Conservation (phyloP, 176 grass and related monocot genomes). For the Ensete ventricosum region DNA sequence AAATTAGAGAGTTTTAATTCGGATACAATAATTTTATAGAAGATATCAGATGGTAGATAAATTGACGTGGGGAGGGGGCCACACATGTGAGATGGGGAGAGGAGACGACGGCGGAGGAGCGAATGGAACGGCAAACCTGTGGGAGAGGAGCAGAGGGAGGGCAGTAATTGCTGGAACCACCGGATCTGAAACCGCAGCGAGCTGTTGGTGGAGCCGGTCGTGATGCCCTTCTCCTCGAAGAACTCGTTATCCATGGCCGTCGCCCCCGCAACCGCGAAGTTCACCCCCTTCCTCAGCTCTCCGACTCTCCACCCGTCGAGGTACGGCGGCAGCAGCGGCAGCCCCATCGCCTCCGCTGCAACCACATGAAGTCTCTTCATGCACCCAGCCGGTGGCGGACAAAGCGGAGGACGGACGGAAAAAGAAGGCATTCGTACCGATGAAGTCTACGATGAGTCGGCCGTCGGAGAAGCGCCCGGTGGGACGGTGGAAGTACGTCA, state of each 20-base stretch:
- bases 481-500: constrained; percentile 50
- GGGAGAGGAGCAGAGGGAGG: neutral
- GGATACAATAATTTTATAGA: too few relatives aligned
- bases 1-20: too few relatives aligned
- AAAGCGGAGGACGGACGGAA: neutral
- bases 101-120: too few relatives aligned
- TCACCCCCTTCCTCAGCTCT: constrained; percentile 35
- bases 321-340: constrained; percentile 36
- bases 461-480: constrained; percentile 67
- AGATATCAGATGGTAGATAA: neutral
- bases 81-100: too few relatives aligned
- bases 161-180: constrained; percentile 33
- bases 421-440: constrained; percentile 34
- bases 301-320: constrained; percentile 2
- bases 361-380: neutral
- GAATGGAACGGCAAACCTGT: neutral
- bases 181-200: constrained; percentile 40
- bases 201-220: constrained; percentile 1
- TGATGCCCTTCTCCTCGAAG: constrained; percentile 35
- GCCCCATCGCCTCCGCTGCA: constrained; percentile 44
- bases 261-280: constrained; percentile 57
- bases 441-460: constrained; percentile 79
- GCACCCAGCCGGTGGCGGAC: neutral
- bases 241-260: constrained; percentile 42
- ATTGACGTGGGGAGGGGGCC: too few relatives aligned